phyloP scores from a whole-genome alignment of 2,329 filamentous ascomycete species.

The Bipolaris zeicola region DNA sequence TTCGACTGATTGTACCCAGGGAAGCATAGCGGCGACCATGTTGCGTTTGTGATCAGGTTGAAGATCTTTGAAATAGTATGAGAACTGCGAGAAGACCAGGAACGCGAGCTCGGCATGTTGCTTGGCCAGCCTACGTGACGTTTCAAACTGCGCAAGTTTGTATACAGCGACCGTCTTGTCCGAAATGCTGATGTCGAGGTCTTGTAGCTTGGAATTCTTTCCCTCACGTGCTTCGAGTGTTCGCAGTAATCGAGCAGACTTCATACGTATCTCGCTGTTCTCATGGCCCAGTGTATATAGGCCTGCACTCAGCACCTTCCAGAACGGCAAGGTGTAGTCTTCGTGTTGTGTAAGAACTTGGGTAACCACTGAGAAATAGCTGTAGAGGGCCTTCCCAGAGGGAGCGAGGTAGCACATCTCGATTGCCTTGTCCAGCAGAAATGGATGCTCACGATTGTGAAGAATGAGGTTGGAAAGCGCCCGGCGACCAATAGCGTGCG shows the following conservation, averaged over 20 bases:
- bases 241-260: conserved; percentile 80
- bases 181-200: conserved; percentile 97
- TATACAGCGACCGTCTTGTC: conserved; percentile 99
- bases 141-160: conserved; percentile 95
- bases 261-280: conserved; percentile 84
- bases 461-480: conserved; percentile 88
- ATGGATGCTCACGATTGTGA: conserved; percentile 85
- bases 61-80: conserved; percentile 87
- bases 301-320: conserved; percentile 86
- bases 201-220: conserved; percentile 88
- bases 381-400: conserved; percentile 81
- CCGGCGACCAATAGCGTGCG: conserved; percentile 85
- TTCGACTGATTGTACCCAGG: conserved; percentile 95
- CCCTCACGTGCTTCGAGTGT: conserved; percentile 82
- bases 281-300: conserved; percentile 93
- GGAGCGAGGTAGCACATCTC: conserved; percentile 87
- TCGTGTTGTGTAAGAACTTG: conserved; percentile 82
- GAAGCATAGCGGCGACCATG: conserved; percentile 89
- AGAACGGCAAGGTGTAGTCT: conserved; percentile 85
- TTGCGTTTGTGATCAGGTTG: conserved; percentile 85
- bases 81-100: conserved; percentile 94
- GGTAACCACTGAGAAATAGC: conserved; percentile 92
- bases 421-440: conserved; percentile 87
- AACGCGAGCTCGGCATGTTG: conserved; percentile 90
- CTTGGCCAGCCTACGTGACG: conserved; percentile 85